A percentile compares a stretch with the other conserved stretches of the same genome.
Conservation (phyloP, 179 eudicot species). For the Beta macrorhiza region DNA sequence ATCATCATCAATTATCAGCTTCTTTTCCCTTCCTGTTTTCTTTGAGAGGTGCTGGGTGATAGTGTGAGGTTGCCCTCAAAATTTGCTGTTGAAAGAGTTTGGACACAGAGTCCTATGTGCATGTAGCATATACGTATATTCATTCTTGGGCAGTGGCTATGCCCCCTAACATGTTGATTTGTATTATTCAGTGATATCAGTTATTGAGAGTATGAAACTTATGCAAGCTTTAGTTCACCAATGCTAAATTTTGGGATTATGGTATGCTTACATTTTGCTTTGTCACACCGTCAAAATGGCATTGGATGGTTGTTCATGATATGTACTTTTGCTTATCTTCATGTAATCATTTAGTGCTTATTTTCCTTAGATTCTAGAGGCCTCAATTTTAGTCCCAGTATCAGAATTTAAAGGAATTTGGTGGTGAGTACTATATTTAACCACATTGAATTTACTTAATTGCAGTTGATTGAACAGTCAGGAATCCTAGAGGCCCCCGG, state of each 20-base stretch:
- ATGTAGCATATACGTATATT: background rate
- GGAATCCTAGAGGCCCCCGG: slow-evolving; percentile 57
- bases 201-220: background rate
- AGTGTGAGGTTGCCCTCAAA: background rate
- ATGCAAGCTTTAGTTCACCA: background rate
- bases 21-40: background rate
- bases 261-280: background rate
- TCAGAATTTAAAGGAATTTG: slow-evolving; percentile 8
- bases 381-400: background rate
- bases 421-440: background rate
- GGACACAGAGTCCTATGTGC: slow-evolving; percentile 1
- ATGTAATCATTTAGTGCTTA: background rate
- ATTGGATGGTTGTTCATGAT: slow-evolving; percentile 10
- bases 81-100: background rate
- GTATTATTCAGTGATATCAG: background rate
- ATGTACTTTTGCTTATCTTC: background rate
- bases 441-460: background rate
- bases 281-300: background rate
- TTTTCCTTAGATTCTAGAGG: background rate
- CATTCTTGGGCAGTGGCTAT: background rate
- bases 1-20: background rate
- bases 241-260: background rate
- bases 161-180: slow-evolving; percentile 1
- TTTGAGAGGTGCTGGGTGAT: background rate
- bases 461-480: slow-evolving; percentile 79